phyloP scores from a whole-genome alignment of 257 asterid genomes.

The Nicotiana noctiflora region DNA sequence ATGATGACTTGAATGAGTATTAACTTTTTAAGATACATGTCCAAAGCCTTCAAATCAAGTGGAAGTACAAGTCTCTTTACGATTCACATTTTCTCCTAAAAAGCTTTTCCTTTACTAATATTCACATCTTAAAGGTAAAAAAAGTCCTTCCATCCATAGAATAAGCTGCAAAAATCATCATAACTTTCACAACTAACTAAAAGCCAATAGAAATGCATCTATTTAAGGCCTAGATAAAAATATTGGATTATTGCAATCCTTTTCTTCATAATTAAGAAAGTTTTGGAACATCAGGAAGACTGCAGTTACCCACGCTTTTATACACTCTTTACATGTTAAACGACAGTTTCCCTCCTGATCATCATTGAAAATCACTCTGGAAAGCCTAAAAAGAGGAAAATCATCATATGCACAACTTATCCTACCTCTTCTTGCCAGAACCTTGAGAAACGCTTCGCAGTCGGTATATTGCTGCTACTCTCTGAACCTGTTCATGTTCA shows the following conservation, averaged over 20 bases:
- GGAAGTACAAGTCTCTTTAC: not conserved
- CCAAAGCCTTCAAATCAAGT: not conserved
- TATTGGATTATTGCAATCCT: not conserved
- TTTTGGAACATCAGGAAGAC: not conserved
- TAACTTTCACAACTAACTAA: not conserved
- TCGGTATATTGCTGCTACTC: constrained; percentile 73
- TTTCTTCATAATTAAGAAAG: not conserved
- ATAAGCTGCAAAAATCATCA: not conserved
- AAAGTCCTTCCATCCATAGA: not conserved
- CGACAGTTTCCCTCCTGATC: not conserved
- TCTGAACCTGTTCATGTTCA: constrained; percentile 45
- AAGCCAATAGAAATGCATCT: not conserved
- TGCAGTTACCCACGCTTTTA: not conserved
- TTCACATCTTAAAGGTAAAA: not conserved
- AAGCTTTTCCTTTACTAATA: not conserved
- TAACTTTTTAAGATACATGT: not conserved
- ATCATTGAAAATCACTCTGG: not conserved
- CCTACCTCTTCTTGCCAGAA: constrained; percentile 89
- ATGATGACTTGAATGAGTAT: not conserved
- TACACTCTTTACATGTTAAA: not conserved
- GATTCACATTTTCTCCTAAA: not conserved
- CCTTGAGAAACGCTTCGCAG: constrained; percentile 69
- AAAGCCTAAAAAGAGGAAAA: too few species aligned
- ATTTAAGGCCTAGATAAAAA: not conserved
- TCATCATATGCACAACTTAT: not conserved